Base-by-base conservation (phyloP, 1,284 basidiomycete species). In the Peniophora sp. region DNA sequence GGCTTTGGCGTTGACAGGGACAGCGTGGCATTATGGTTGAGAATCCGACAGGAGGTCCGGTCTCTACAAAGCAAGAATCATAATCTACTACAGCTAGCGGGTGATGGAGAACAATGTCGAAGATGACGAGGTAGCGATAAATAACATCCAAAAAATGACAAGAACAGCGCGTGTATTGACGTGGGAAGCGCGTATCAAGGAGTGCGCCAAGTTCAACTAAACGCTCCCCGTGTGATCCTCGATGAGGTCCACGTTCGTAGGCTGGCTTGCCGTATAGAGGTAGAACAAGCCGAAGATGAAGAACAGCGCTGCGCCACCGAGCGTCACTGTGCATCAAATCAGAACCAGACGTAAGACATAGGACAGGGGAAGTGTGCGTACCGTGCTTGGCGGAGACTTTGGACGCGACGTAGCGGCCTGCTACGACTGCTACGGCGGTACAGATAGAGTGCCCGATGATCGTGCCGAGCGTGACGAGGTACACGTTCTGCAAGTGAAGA, bases 371-470 rank as follows among this genome's bases (percentile, higher is more conserved):
- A 47, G 46, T 32, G 35, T 3, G 35, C 89, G 56, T 56, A 95
- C 93, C 89, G 63, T 95, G 90, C 67, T 95, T 96, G 49, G 96
- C 89, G 24, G 92, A 95, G 54, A 98, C 92, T 71, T 93, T 93
- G 3, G 89, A 93, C 0, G 94, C 95, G 32, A 97, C 71, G 67
- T 89, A 96, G 17, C 91, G 81, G 1, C 96, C 96, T 1, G 89
- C 92, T 20, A 96, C 72, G 45, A 98, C 93, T 1, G 95, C 96
- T 0, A 95, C 71, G 3, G 82, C 80, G 0, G 96, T 98, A 68
- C 96, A 99, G 53, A 83, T 77, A 1, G 81, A 78, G 66, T 99
- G 96, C 0, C 96, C 96, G 2, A 93, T 61, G 25, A 97, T 81
- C 0, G 96, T 98, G 2, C 96, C 96, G 11, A 94, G 62, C 0